Evolutionary conservation across 2,329 filamentous ascomycete genomes (phyloP).

Genomic region (Didymosphaeria variabile): DNA sequence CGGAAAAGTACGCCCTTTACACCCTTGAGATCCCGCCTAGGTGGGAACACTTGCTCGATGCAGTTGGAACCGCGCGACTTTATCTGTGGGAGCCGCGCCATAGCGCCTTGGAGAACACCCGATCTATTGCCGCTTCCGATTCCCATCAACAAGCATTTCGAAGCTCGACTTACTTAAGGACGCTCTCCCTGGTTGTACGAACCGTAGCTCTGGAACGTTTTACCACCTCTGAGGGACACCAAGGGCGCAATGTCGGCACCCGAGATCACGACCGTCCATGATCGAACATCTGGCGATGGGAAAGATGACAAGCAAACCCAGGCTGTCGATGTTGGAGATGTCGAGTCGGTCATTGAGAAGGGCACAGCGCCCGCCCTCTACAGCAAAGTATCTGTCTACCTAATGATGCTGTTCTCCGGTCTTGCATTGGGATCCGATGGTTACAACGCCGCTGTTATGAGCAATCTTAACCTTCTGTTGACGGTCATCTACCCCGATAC

Average conservation of each 20-base stretch:
- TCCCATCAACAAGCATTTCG: background rate
- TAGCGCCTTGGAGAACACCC: background rate
- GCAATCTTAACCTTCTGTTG: constrained; percentile 43
- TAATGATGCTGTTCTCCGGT: constrained; percentile 48
- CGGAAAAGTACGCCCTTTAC: background rate
- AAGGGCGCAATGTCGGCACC: constrained; percentile 7
- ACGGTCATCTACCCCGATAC: constrained; percentile 44
- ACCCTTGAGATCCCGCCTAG: background rate
- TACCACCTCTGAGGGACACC: background rate
- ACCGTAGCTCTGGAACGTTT: constrained; percentile 9
- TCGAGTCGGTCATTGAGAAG: constrained; percentile 22
- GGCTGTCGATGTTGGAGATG: constrained; percentile 6
- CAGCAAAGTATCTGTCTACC: constrained; percentile 41
- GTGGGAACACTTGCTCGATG: background rate
- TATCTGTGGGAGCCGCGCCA: background rate
- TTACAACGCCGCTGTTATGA: constrained; percentile 49
- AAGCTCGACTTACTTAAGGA: background rate
- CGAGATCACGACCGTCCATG: constrained; percentile 5
- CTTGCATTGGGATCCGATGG: constrained; percentile 48
- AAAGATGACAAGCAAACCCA: constrained; percentile 9
- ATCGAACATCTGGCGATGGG: background rate
- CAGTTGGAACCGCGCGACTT: background rate
- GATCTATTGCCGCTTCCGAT: background rate
- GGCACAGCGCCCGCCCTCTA: constrained; percentile 29
- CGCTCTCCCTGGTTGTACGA: background rate